Conservation (phyloP, 306 rosid species). For the Amphicarpaea edgeworthii region DNA sequence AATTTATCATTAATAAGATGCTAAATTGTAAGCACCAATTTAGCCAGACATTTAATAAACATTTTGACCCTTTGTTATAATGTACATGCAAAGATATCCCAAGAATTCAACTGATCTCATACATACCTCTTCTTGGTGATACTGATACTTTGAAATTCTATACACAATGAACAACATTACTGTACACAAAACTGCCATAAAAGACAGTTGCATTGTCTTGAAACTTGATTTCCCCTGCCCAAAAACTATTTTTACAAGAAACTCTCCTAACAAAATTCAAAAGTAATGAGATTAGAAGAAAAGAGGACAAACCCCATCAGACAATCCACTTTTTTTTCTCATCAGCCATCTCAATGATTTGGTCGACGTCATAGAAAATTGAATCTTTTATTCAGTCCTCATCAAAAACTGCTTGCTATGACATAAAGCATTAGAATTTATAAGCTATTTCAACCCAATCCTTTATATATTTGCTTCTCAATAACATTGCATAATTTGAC, state of each 20-base stretch:
- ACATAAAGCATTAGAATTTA: slow-evolving; percentile 39
- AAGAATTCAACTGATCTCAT: slow-evolving; percentile 1
- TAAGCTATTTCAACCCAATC: slow-evolving; percentile 39
- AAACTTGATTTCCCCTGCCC: slow-evolving; percentile 77
- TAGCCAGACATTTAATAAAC: slow-evolving; percentile 12
- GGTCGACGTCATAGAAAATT: slow-evolving; percentile 65
- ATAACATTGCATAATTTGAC: not conserved
- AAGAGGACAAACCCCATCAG: slow-evolving; percentile 73
- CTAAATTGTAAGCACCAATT: slow-evolving; percentile 9
- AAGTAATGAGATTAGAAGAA: slow-evolving; percentile 34
- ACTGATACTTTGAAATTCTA: slow-evolving; percentile 89
- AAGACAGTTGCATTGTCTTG: slow-evolving; percentile 86
- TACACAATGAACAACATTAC: slow-evolving; percentile 83
- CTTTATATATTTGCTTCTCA: not conserved
- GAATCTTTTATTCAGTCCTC: slow-evolving; percentile 56
- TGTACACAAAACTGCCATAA: slow-evolving; percentile 83
- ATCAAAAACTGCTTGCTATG: slow-evolving; percentile 53
- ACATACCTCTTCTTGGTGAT: slow-evolving; percentile 81
- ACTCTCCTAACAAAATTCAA: slow-evolving; percentile 33
- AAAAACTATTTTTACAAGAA: slow-evolving; percentile 4
- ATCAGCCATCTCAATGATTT: slow-evolving; percentile 75
- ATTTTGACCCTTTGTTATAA: slow-evolving; percentile 10
- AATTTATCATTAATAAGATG: slow-evolving; percentile 23
- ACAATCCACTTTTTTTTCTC: slow-evolving; percentile 67
- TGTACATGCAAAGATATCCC: slow-evolving; percentile 7